phyloP scores from a whole-genome alignment of 2,329 filamentous ascomycete genomes.

The Colletotrichum spaethianum region DNA sequence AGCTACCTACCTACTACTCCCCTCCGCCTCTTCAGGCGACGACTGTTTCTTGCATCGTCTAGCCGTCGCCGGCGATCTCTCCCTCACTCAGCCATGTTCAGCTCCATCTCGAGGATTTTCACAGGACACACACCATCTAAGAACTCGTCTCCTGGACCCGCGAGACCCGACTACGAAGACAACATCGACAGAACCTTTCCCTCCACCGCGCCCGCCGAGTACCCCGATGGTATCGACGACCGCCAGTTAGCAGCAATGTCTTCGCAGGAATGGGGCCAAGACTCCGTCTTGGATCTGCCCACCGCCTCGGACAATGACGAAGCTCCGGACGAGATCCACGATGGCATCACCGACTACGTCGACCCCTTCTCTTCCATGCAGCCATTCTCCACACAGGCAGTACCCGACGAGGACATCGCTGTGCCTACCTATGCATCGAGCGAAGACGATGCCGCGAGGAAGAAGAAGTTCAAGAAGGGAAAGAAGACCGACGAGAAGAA shows the following conservation, averaged over 20 bases:
- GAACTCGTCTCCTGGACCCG: slow-evolving; percentile 35
- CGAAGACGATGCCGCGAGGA: not conserved
- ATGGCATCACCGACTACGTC: slow-evolving; percentile 23
- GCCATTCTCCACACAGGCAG: slow-evolving; percentile 33
- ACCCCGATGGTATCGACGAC: slow-evolving; percentile 14
- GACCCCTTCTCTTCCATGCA: slow-evolving; percentile 32
- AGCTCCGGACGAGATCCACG: slow-evolving; percentile 3
- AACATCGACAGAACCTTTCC: not conserved
- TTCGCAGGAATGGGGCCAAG: slow-evolving; percentile 4
- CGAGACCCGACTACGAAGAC: slow-evolving; percentile 15
- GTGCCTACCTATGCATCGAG: not conserved
- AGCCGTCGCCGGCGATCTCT: not conserved
- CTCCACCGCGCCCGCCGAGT: slow-evolving; percentile 31
- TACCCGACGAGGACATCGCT: not conserved
- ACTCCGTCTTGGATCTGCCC: not conserved
- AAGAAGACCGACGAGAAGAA: slow-evolving; percentile 23
- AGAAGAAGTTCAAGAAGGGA: slow-evolving; percentile 21
- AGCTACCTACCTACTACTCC: slow-evolving; percentile 7
- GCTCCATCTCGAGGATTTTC: slow-evolving; percentile 32
- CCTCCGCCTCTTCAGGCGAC: not conserved
- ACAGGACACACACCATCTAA: slow-evolving; percentile 22
- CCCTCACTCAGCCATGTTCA: slow-evolving; percentile 21
- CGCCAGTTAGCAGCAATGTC: slow-evolving; percentile 10
- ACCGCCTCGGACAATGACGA: not conserved
- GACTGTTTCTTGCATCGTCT: not conserved